Evolutionary conservation across 345 rosid genomes (phyloP), one percentile per base, ranked within the genome.

Genomic region (Salix viminalis): DNA sequence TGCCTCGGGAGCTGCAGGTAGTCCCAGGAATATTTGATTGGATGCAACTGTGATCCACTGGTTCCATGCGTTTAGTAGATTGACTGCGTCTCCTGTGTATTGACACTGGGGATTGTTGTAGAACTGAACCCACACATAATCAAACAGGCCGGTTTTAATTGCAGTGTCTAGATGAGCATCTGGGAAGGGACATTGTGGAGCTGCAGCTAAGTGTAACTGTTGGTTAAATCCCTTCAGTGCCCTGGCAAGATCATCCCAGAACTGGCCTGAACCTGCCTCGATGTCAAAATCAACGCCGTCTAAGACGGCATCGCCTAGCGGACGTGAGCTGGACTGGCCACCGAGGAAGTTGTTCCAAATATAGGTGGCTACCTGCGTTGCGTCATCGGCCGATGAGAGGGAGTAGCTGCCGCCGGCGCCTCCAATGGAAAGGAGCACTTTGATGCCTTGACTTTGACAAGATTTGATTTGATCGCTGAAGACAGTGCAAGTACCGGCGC

Each of bases 271-370:
- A 6, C 75, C 80, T 4, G 24, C 3, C 52, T 77, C 75, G 1
- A 77, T 77, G 52, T 77, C 80, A 50, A 77, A 77, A 70, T 77
- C 80, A 46, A 77, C 26, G 4, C 80, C 80, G 5, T 77, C 75
- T 12, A 77, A 32, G n/a, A 71, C 19, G 5, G 80, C 80, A 32
- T 77, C 80, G 2, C 80, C 80, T 23, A 77, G 19, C 24, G 80
- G 80, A 2, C 80, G 75, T 24, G 80, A 62, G 18, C 39, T 4
- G 9, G 80, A 77, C 39, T 73, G 23, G 0, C 80, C 80, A 3
- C 80, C 80, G 0, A 77, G 46, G 65, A 42, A 77, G 48, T 42
- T 77, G 1, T 77, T 77, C 80, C 80, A 77, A 0, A 77, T 24
- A 48, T 77, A 77, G 23, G 32, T 71, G 1, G 80, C 80, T 1